Base-by-base conservation (phyloP, 192 early-diverging fungal genomes). In the Dimargaris cristalligena region DNA sequence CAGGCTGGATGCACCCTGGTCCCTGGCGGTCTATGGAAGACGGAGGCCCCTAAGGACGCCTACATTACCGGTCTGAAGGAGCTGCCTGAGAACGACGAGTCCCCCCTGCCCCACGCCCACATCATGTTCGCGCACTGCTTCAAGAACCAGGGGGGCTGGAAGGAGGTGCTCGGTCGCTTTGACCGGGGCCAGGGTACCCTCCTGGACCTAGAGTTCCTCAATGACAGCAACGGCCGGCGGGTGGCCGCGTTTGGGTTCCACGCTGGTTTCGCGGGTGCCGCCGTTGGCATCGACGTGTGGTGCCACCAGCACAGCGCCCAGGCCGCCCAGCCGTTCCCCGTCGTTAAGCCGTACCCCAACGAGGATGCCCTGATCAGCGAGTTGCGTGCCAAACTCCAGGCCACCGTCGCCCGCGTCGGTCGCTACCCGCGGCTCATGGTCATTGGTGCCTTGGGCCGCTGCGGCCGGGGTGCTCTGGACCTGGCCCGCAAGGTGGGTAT, bases 71-170 rank as follows among this genome's bases (percentile, higher is more conserved):
- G 91, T 18, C 79, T 98, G 48, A 98, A 98, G 80, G 94, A 98
- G 69, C 79, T 98, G 26, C 92, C 94, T 31, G 91, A 94, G 65
- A 85, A 87, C 69, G 92, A 95, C 74, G 71, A 78, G 41, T 81
- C 87, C 28, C 88, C 94, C 49, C 80, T 98, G 25, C 70, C 80
- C 16, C 94, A 98, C 69, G 80, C 80, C 47, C 94, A 97, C 74
- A 93, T 97, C 65, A 92, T 93, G 79, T 97, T 97, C 71, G 94
- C 94, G 44, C 94, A 97, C 71, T 97, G 94, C 77, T 97, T 80
- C 80, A 97, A 97, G 80, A 72, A 79, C 62, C 94, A 97, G 72
- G 86, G 73, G 58, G 94, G 92, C 22, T 97, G 94, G 94, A 81
- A 79, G 65, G 83, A 94, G 38, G 80, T 95, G 32, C 74, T 98